phyloP scores from a whole-genome alignment of 495 filamentous ascomycete genomes.

The Annulohypoxylon bovei region DNA sequence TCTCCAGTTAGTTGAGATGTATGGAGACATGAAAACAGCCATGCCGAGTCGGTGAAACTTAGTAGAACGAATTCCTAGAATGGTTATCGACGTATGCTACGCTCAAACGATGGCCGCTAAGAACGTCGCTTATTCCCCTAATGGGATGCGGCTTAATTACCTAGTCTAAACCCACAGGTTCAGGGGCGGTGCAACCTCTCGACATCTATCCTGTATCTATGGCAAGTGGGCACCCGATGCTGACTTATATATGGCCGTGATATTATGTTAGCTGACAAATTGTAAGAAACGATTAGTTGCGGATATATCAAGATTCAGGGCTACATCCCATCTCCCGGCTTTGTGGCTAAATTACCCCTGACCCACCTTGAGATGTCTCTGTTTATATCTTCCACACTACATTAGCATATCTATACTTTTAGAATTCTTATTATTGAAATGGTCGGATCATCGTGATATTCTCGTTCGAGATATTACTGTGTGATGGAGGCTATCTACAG shows the following conservation, averaged over 20 bases:
- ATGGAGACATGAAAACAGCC: neutral
- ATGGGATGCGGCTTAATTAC: conserved; percentile 2
- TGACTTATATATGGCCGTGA: neutral
- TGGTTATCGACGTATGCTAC: neutral
- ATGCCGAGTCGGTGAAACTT: neutral
- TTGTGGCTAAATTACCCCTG: conserved; percentile 25
- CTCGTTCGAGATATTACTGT: neutral
- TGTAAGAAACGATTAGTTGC: neutral
- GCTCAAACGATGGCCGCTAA: neutral
- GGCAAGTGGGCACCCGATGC: neutral
- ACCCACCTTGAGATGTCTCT: neutral
- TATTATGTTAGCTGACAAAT: neutral
- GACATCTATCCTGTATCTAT: neutral
- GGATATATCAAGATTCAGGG: neutral
- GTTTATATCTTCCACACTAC: neutral
- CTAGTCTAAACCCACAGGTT: neutral
- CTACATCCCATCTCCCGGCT: conserved; percentile 17
- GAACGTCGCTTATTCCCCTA: conserved; percentile 8
- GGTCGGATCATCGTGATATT: neutral
- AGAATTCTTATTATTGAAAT: neutral
- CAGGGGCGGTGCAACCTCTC: neutral
- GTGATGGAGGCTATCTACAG: neutral
- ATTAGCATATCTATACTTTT: neutral
- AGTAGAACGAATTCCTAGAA: neutral
- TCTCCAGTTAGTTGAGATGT: neutral